phyloP scores from a whole-genome alignment of 345 rosid genomes.

The Bretschneidera sinensis region DNA sequence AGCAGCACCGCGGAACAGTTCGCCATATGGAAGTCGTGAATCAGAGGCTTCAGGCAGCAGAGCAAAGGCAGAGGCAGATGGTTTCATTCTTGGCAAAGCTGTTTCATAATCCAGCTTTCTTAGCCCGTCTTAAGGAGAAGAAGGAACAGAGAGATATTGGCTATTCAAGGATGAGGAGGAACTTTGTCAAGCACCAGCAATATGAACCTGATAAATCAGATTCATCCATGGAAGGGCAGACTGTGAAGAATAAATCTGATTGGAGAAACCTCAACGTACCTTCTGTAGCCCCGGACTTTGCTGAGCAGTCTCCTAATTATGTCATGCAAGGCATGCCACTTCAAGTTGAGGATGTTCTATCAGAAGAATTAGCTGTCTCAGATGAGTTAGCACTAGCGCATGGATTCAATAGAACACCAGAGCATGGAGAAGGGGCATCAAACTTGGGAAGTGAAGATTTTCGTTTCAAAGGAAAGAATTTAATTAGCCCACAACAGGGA shows the following conservation, averaged over 20 bases:
- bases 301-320: slow-evolving; percentile 28
- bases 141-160: slow-evolving; percentile 41
- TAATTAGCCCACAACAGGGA: slow-evolving; percentile 35
- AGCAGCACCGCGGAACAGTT: slow-evolving; percentile 52
- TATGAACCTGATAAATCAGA: slow-evolving; percentile 32
- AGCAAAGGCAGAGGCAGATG: slow-evolving; percentile 72
- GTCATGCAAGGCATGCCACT: slow-evolving; percentile 23
- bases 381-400: slow-evolving; percentile 17
- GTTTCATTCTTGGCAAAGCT: slow-evolving; percentile 71
- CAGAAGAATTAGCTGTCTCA: background rate
- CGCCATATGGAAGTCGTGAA: slow-evolving; percentile 45
- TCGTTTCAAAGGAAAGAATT: slow-evolving; percentile 38
- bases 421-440: slow-evolving; percentile 33
- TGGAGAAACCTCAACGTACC: slow-evolving; percentile 18
- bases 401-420: slow-evolving; percentile 11
- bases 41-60: slow-evolving; percentile 61
- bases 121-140: slow-evolving; percentile 45
- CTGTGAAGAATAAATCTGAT: slow-evolving; percentile 45
- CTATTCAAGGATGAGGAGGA: slow-evolving; percentile 47
- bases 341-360: slow-evolving; percentile 24
- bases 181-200: slow-evolving; percentile 53
- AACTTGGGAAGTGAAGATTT: slow-evolving; percentile 25
- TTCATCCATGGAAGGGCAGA: slow-evolving; percentile 35
- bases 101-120: slow-evolving; percentile 51
- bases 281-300: slow-evolving; percentile 17